These are phyloP conservation scores for Boletus hoseneyae DNA, from an alignment of 1,284 basidiomycete species.

Conservation along the genomic window DNA sequence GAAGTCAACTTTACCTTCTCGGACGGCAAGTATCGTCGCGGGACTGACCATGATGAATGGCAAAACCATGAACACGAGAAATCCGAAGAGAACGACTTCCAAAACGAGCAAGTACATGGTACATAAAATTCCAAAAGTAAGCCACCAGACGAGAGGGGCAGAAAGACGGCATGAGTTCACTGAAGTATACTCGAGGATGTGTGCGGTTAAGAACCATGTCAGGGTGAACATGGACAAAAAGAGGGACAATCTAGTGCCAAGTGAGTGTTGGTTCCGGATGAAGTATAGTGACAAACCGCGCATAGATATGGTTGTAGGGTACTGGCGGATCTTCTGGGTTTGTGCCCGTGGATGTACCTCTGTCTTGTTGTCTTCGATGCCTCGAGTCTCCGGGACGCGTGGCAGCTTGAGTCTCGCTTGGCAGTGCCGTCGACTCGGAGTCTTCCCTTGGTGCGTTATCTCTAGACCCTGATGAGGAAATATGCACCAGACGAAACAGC, in stretches of 20 bases:
- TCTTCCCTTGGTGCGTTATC: constrained; percentile 29
- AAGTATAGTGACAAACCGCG: constrained; percentile 36
- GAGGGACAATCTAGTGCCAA: constrained; percentile 49
- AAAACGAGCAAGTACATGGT: constrained; percentile 72
- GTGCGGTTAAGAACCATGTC: constrained; percentile 74
- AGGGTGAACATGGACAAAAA: constrained; percentile 66
- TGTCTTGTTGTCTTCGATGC: constrained; percentile 26
- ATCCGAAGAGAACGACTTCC: constrained; percentile 67
- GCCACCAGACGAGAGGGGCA: constrained; percentile 80
- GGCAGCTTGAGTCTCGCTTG: constrained; percentile 13
- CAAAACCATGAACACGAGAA: constrained; percentile 72
- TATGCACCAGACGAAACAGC: not conserved
- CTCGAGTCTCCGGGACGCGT: constrained; percentile 20
- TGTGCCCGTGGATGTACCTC: constrained; percentile 16
- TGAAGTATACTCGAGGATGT: constrained; percentile 73
- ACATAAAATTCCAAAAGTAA: constrained; percentile 73
- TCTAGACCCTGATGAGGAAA: constrained; percentile 21
- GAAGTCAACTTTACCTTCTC: constrained; percentile 9
- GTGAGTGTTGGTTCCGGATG: constrained; percentile 1
- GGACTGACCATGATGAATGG: constrained; percentile 69
- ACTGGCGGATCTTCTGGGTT: constrained; percentile 28
- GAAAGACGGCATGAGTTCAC: constrained; percentile 64
- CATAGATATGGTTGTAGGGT: constrained; percentile 33
- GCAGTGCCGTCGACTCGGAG: constrained; percentile 23
- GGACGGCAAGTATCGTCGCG: not conserved